These are phyloP conservation scores for Magnolia sinica DNA, from an alignment of 164 flowering plant genomes.

Conservation along the genomic window DNA sequence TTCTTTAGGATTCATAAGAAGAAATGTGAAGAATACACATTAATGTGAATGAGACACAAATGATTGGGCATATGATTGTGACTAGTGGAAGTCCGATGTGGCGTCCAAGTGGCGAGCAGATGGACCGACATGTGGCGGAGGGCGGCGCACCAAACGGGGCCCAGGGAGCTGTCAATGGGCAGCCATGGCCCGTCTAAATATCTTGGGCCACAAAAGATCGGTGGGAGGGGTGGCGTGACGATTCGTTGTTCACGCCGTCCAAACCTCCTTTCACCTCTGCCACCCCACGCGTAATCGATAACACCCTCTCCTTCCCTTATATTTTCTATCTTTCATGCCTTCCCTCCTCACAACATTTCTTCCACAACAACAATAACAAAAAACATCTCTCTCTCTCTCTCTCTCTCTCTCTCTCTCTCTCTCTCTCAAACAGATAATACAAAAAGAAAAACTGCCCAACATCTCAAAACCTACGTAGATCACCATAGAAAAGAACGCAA, in stretches of 20 bases:
- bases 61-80: conserved; percentile 34
- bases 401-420: conserved; percentile 2
- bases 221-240: conserved; percentile 60
- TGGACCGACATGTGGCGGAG: conserved; percentile 31
- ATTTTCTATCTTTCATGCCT: conserved; percentile 5
- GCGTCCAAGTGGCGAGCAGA: conserved; percentile 22
- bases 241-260: conserved; percentile 59
- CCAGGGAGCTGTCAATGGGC: conserved; percentile 2
- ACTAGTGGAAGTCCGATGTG: conserved; percentile 28
- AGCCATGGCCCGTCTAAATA: conserved; percentile 11
- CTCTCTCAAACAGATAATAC: not conserved
- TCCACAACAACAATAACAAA: not conserved
- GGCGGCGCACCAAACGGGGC: conserved; percentile 48
- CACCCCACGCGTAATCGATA: conserved; percentile 64
- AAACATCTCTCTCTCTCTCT: conserved; percentile 5
- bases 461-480: not conserved
- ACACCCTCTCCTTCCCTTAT: conserved; percentile 15
- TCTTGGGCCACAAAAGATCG: conserved; percentile 38
- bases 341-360: not conserved
- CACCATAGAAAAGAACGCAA: not conserved
- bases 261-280: conserved; percentile 48
- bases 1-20: conserved; percentile 2
- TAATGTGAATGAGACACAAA: conserved; percentile 15
- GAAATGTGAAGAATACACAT: not conserved
- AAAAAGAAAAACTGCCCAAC: not conserved